These are phyloP conservation scores for Parastagonospora nodorum DNA, from an alignment of 2,329 filamentous ascomycete genomes.

Conservation along the genomic window DNA sequence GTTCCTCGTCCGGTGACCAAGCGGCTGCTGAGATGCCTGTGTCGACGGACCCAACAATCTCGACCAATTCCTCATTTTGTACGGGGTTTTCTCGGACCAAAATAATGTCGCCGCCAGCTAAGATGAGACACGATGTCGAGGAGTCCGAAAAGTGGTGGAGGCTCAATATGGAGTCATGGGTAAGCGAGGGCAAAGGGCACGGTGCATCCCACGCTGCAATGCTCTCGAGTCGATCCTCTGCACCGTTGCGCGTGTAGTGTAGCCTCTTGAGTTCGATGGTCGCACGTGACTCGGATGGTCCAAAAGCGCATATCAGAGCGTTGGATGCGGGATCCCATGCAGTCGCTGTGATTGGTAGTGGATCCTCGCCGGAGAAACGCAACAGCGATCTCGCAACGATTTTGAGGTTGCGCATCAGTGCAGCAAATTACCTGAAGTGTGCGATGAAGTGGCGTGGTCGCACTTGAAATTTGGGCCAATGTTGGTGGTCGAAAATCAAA, in stretches of 20 bases:
- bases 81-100: conserved; percentile 75
- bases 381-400: conserved; percentile 71
- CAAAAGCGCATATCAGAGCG: conserved; percentile 80
- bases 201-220: conserved; percentile 91
- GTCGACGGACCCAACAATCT: conserved; percentile 94
- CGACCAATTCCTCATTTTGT: conserved; percentile 76
- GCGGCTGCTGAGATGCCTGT: conserved; percentile 85
- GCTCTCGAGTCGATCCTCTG: conserved; percentile 45
- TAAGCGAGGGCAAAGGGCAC: conserved; percentile 75
- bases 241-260: conserved; percentile 49
- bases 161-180: conserved; percentile 74
- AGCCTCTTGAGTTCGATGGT: conserved; percentile 73
- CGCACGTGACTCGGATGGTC: conserved; percentile 72
- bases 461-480: conserved; percentile 10
- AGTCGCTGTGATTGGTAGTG: conserved; percentile 71
- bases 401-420: conserved; percentile 82
- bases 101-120: conserved; percentile 90
- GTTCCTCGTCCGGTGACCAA: conserved; percentile 95
- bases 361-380: conserved; percentile 60
- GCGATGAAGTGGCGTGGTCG: not conserved
- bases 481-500: conserved; percentile 21
- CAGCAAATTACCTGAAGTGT: not conserved
- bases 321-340: conserved; percentile 86
- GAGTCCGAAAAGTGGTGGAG: conserved; percentile 87
- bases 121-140: conserved; percentile 76